Evolutionary conservation across 23 red algal species (phyloP).

Genomic region (Gracilaria gracilis): DNA sequence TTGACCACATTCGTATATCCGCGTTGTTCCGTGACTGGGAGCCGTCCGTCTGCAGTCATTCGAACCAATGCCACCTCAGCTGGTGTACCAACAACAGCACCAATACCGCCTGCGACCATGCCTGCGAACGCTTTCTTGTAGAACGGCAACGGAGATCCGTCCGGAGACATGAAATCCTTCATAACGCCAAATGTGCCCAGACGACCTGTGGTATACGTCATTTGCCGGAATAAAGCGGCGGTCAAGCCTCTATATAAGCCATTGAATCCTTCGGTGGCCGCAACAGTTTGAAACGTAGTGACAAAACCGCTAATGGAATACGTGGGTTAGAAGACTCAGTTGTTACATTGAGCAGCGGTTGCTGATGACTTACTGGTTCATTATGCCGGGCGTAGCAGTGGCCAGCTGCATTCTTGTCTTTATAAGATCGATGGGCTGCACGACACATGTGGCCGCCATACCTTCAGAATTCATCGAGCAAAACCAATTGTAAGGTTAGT

Average conservation of each 20-base stretch:
- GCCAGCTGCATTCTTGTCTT: slow-evolving; percentile 96
- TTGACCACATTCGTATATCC: slow-evolving; percentile 91
- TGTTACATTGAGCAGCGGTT: background rate
- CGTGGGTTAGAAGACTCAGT: background rate
- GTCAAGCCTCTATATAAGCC: slow-evolving; percentile 88
- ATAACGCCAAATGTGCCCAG: slow-evolving; percentile 87
- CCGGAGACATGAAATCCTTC: slow-evolving; percentile 70
- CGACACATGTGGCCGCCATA: slow-evolving; percentile 92
- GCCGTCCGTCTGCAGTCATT: slow-evolving; percentile 95
- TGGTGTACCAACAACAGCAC: slow-evolving; percentile 90
- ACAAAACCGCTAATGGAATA: slow-evolving; percentile 45
- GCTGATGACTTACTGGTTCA: slow-evolving; percentile 65
- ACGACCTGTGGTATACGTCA: slow-evolving; percentile 94
- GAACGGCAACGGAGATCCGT: slow-evolving; percentile 85
- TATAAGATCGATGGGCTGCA: slow-evolving; percentile 94
- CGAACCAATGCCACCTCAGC: slow-evolving; percentile 94
- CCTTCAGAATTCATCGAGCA: slow-evolving; percentile 34
- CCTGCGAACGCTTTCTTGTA: slow-evolving; percentile 85
- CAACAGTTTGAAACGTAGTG: slow-evolving; percentile 60
- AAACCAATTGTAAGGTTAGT: background rate
- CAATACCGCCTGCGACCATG: slow-evolving; percentile 82
- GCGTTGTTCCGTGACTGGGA: slow-evolving; percentile 72
- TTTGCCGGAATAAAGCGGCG: slow-evolving; percentile 92
- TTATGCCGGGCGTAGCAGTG: slow-evolving; percentile 34
- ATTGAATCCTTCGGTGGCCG: slow-evolving; percentile 67